Conservation (phyloP, 768 basidiomycete genomes). For the Trametes villosa region DNA sequence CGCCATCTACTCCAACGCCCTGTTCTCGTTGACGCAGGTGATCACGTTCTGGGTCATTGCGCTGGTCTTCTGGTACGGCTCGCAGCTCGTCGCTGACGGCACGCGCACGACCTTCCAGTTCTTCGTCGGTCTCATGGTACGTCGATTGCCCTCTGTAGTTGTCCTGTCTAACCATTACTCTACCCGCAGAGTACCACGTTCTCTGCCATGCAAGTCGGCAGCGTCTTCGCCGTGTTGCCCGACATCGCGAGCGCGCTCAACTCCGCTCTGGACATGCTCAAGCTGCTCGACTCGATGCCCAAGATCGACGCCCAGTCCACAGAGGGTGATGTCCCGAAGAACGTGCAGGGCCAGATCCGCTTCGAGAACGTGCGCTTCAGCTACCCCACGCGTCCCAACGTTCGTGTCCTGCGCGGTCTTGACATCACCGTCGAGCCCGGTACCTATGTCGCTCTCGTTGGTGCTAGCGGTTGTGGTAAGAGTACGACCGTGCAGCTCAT, state of each 20-base stretch:
- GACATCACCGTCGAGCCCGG: slow-evolving; percentile 73
- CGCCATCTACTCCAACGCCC: slow-evolving; percentile 61
- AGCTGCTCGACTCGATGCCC: slow-evolving; percentile 70
- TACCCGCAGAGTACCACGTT: slow-evolving; percentile 64
- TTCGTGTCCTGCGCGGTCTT: slow-evolving; percentile 81
- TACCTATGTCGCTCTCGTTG: slow-evolving; percentile 80
- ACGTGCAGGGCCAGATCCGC: slow-evolving; percentile 63
- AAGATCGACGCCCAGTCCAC: slow-evolving; percentile 81
- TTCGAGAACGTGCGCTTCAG: slow-evolving; percentile 86
- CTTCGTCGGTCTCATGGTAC: slow-evolving; percentile 83
- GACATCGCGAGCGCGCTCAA: slow-evolving; percentile 85
- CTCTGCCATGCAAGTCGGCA: slow-evolving; percentile 85
- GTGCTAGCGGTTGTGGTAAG: slow-evolving; percentile 81
- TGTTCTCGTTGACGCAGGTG: slow-evolving; percentile 78
- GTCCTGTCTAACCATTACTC: not conserved
- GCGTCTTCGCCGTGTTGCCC: slow-evolving; percentile 82
- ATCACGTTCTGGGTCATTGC: slow-evolving; percentile 81
- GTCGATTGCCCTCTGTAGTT: slow-evolving; percentile 21
- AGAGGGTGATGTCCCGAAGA: slow-evolving; percentile 58
- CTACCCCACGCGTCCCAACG: slow-evolving; percentile 85
- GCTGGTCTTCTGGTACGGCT: slow-evolving; percentile 80
- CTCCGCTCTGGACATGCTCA: slow-evolving; percentile 77
- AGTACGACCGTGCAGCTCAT: slow-evolving; percentile 84
- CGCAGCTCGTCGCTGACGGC: slow-evolving; percentile 56
- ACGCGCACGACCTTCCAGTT: slow-evolving; percentile 65